Evolutionary conservation across 2,329 filamentous ascomycete species (phyloP).

Genomic region (Pyrenochaeta sp.): DNA sequence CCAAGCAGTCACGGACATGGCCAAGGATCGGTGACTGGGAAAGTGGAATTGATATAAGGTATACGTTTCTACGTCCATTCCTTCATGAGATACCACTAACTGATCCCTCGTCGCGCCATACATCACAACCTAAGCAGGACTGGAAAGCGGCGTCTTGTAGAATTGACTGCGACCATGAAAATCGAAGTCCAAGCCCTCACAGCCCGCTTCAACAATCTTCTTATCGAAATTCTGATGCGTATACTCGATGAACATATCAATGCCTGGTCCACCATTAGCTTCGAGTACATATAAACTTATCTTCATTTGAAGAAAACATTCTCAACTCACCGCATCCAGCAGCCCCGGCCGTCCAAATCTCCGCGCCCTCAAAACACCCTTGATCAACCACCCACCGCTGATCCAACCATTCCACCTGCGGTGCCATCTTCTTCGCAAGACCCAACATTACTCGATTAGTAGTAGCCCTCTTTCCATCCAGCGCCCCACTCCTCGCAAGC

Average conservation of each 20-base stretch:
- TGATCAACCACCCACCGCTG: slow-evolving; percentile 51
- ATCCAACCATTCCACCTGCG: slow-evolving; percentile 50
- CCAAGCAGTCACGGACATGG: background rate
- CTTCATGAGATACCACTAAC: background rate
- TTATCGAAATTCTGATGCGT: slow-evolving; percentile 28
- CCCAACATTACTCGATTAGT: slow-evolving; percentile 48
- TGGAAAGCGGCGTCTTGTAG: slow-evolving; percentile 16
- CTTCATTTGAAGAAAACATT: background rate
- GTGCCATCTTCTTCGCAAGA: slow-evolving; percentile 38
- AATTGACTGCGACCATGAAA: slow-evolving; percentile 21
- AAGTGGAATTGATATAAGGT: background rate
- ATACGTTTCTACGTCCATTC: background rate
- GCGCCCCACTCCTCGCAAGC: slow-evolving; percentile 48
- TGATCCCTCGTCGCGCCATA: background rate
- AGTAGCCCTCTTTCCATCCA: slow-evolving; percentile 52
- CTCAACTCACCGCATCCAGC: slow-evolving; percentile 46
- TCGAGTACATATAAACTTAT: background rate
- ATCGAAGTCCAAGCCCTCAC: slow-evolving; percentile 30
- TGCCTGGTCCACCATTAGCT: slow-evolving; percentile 22
- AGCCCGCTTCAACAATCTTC: slow-evolving; percentile 22
- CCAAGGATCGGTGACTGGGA: background rate
- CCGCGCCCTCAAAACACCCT: slow-evolving; percentile 38
- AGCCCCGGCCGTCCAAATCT: slow-evolving; percentile 53
- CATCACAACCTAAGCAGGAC: slow-evolving; percentile 1
- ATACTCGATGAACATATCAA: slow-evolving; percentile 37